Base-by-base conservation (phyloP, 202 grass and related monocot genomes). In the Schoenoplectus tabernaemontani region DNA sequence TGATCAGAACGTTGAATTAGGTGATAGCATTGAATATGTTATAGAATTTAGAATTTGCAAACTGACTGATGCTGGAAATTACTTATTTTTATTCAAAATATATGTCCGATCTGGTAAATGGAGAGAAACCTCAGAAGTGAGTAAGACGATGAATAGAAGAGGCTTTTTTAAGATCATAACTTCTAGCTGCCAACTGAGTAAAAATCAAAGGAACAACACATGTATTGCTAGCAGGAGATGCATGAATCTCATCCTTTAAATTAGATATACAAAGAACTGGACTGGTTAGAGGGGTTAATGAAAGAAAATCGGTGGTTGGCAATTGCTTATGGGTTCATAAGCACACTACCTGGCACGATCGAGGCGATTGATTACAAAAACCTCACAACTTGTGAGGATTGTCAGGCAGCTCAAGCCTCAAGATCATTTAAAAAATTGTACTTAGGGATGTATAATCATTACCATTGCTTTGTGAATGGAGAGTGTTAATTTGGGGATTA, bases 391-490 rank as follows among this genome's bases (percentile, higher is more conserved):
- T 96, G 87, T 9, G 92, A 96, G 87, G 92, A 96, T 61, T 96
- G 85, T 61, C 92, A 92, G 86, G 69, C 82, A 56, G 92, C 85
- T 59, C n/a, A n/a, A n/a, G n/a, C n/a, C 88, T 91, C 76, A 96
- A 96, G 83, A 64, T 92, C 64, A 92, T 96, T 84, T 96, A 89
- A 23, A 89, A 96, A 59, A 90, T 92, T 63, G 82, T 92, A 74
- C 78, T 92, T 69, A 90, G 92, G 87, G 92, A 96, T 88, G 92
- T 96, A 80, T n/a, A 96, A 96, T 28, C 66, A 81, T 4, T 96
- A 92, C 50, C 87, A 96, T 86, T 85, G 89, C 64, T 96, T 96
- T 67, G 83, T 76, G 64, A 84, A 90, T 76, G 92, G 89, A 62
- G 78, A 96, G 69, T 96, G 92, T 57, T 92, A 87, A 16, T 96